Percentiles rank a stretch among this genome's conserved stretches.
phyloP scores from a whole-genome alignment of 768 basidiomycete species.

The Boletus sensibilis region DNA sequence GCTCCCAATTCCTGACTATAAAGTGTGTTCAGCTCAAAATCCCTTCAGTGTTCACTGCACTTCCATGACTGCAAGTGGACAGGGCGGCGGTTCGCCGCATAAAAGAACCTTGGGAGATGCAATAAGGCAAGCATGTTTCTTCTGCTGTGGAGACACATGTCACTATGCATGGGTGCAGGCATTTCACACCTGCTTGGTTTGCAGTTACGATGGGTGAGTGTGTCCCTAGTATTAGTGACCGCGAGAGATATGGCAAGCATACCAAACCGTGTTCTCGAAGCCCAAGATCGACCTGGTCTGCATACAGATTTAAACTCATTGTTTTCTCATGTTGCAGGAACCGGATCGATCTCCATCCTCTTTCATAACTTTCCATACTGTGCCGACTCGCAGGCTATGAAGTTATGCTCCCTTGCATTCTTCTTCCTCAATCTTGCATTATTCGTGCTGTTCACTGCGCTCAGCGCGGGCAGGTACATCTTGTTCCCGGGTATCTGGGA shows the following conservation, averaged over 20 bases:
- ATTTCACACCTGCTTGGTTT: conserved; percentile 59
- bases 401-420: conserved; percentile 44
- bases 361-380: conserved; percentile 60
- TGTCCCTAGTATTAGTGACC: no score
- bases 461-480: conserved; percentile 51
- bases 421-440: conserved; percentile 60
- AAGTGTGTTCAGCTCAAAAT: background rate
- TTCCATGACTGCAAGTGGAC: background rate
- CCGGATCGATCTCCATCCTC: conserved; percentile 53
- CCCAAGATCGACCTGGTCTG: background rate
- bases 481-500: conserved; percentile 51
- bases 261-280: background rate
- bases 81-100: background rate
- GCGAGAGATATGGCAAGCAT: background rate
- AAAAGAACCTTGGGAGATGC: conserved; percentile 36
- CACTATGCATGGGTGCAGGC: conserved; percentile 25
- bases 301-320: background rate
- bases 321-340: conserved; percentile 32
- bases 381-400: conserved; percentile 38
- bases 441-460: conserved; percentile 47
- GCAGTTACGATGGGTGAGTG: conserved; percentile 52
- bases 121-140: conserved; percentile 30
- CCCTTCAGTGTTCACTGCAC: background rate
- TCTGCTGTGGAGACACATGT: background rate
- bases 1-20: background rate